These are phyloP conservation scores for Fonsecaea multimorphosa DNA, from an alignment of 2,329 filamentous ascomycete genomes.

Conservation along the genomic window DNA sequence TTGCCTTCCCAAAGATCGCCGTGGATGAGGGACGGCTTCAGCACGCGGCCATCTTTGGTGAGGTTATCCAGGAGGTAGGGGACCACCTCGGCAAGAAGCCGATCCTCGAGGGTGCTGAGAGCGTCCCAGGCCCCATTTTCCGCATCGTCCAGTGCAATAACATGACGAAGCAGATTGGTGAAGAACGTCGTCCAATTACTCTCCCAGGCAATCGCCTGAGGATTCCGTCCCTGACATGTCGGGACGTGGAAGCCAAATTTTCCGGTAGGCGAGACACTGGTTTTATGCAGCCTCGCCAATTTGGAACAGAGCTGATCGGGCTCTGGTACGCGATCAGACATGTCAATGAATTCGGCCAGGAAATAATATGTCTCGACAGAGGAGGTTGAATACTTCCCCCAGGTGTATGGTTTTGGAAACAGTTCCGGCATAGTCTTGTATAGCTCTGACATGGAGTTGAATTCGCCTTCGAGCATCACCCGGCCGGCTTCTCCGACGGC, in stretches of 20 bases:
- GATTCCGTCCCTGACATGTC: slow-evolving; percentile 44
- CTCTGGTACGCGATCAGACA: slow-evolving; percentile 41
- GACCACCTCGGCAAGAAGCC: slow-evolving; percentile 42
- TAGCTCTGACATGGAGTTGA: slow-evolving; percentile 43
- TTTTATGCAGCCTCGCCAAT: slow-evolving; percentile 44
- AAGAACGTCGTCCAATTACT: slow-evolving; percentile 52
- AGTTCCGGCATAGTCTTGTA: slow-evolving; percentile 41
- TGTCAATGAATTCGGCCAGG: slow-evolving; percentile 43
- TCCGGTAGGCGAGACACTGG: slow-evolving; percentile 44
- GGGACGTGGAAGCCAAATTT: slow-evolving; percentile 49
- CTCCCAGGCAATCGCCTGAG: slow-evolving; percentile 45
- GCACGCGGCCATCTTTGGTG: slow-evolving; percentile 37
- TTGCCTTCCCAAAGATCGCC: slow-evolving; percentile 54
- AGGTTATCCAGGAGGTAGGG: slow-evolving; percentile 42
- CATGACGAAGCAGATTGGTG: slow-evolving; percentile 43
- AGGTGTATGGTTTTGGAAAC: slow-evolving; percentile 43
- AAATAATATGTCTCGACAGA: slow-evolving; percentile 42
- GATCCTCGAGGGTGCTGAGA: slow-evolving; percentile 18
- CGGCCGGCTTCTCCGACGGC: slow-evolving; percentile 21
- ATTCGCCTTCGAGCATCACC: slow-evolving; percentile 44
- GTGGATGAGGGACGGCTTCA: slow-evolving; percentile 47
- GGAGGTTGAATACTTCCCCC: slow-evolving; percentile 39
- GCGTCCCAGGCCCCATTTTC: slow-evolving; percentile 43
- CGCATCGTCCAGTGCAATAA: slow-evolving; percentile 42
- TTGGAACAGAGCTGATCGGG: slow-evolving; percentile 38